Percentiles rank a stretch among this genome's conserved stretches.
These are phyloP conservation scores for Daedaleopsis nitida DNA, from an alignment of 768 basidiomycete species.

Conservation along the genomic window DNA sequence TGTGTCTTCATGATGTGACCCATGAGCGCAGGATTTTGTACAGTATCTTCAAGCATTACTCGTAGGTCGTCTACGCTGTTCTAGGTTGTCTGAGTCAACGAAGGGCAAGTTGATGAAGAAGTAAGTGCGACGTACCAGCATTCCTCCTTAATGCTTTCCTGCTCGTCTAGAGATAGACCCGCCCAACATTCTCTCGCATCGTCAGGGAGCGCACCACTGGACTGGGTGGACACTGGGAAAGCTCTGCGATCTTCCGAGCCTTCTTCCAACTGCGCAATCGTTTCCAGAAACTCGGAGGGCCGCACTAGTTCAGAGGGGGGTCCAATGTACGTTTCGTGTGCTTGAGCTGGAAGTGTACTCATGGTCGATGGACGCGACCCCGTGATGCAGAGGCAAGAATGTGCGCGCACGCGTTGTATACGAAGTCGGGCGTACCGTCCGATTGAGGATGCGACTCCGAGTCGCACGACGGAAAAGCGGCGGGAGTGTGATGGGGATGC, in stretches of 20 bases:
- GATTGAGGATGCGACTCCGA: too few relatives aligned
- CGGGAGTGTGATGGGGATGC: neutral
- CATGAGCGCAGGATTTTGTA: slow-evolving; percentile 58
- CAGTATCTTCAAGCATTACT: slow-evolving; percentile 43
- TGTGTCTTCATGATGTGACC: slow-evolving; percentile 58
- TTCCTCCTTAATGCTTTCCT: slow-evolving; percentile 31
- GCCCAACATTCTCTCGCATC: slow-evolving; percentile 12
- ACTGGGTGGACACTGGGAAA: slow-evolving; percentile 6
- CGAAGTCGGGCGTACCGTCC: too few relatives aligned
- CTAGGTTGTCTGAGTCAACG: slow-evolving; percentile 4
- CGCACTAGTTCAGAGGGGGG: slow-evolving; percentile 33
- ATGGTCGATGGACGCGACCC: too few relatives aligned
- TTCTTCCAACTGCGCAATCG: slow-evolving; percentile 12
- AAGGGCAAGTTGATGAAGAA: neutral
- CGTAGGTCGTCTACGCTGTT: slow-evolving; percentile 58
- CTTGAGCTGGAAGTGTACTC: slow-evolving; percentile 11
- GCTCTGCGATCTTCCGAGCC: slow-evolving; percentile 3
- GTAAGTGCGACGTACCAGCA: slow-evolving; percentile 34
- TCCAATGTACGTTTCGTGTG: slow-evolving; percentile 29
- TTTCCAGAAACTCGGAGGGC: slow-evolving; percentile 30
- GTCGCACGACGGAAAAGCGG: neutral
- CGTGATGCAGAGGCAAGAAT: too few relatives aligned
- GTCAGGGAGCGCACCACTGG: slow-evolving; percentile 2
- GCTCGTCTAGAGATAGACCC: slow-evolving; percentile 13
- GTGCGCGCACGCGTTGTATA: neutral